Percentiles rank a stretch among this genome's conserved stretches.
Evolutionary conservation across 2,329 filamentous ascomycete species (phyloP).

Genomic region (Diaporthe longicolla): DNA sequence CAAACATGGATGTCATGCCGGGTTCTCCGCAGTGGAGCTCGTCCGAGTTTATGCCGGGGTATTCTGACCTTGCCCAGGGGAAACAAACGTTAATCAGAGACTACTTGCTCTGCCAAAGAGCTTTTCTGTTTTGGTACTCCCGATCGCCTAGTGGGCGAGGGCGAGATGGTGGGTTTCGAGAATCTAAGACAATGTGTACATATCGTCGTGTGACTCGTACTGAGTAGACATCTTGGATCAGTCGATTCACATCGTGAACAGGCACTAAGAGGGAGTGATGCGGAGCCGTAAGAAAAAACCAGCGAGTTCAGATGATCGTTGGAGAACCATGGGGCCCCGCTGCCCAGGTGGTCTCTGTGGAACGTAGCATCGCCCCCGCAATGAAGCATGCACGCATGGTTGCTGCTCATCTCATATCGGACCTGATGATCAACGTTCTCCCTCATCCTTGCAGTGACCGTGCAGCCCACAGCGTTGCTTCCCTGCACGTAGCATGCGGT

Average conservation of each 20-base stretch:
- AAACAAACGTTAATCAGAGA: not conserved
- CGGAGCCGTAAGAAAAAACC: not conserved
- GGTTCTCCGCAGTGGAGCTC: not conserved
- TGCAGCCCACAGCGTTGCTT: not conserved
- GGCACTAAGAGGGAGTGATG: not conserved
- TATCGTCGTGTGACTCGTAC: not conserved
- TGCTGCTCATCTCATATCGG: constrained; percentile 25
- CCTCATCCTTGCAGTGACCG: constrained; percentile 14
- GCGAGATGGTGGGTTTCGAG: too few species aligned
- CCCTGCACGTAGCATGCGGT: not conserved
- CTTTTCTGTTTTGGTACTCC: not conserved
- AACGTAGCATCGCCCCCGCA: constrained; percentile 31
- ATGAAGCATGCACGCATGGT: constrained; percentile 1
- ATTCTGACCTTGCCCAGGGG: not conserved
- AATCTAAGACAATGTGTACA: not conserved
- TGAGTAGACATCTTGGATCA: not conserved
- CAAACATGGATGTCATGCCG: not conserved
- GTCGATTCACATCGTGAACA: not conserved
- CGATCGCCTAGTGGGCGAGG: not conserved
- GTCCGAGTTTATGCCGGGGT: not conserved
- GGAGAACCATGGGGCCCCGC: not conserved
- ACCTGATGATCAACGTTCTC: constrained; percentile 30
- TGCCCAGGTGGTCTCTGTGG: not conserved
- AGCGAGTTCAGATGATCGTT: constrained; percentile 7
- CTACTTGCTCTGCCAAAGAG: not conserved